These are phyloP conservation scores for Cyclanthera cordifolia DNA, from an alignment of 306 rosid species.

Conservation along the genomic window DNA sequence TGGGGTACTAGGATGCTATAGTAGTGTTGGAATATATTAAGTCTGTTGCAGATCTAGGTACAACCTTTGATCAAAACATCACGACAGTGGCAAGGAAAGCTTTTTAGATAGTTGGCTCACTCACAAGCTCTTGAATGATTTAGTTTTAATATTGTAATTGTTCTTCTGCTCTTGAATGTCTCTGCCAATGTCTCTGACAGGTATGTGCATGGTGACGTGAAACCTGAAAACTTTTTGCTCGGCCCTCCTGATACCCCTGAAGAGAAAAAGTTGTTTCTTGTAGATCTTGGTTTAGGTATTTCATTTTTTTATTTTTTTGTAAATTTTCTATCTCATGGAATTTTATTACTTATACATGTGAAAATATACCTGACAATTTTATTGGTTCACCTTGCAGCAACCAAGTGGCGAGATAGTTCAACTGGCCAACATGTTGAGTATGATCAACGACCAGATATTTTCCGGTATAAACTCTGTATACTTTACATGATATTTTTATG, in stretches of 20 bases:
- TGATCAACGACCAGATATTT: slow-evolving; percentile 44
- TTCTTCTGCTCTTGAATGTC: neutral
- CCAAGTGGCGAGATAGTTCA: slow-evolving; percentile 33
- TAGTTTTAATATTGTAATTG: neutral
- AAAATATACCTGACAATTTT: neutral
- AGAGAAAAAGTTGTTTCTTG: slow-evolving; percentile 41
- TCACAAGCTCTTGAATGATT: neutral
- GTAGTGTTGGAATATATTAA: neutral
- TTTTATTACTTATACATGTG: neutral
- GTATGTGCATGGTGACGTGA: slow-evolving; percentile 46
- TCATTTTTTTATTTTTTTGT: neutral
- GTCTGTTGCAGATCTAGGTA: neutral
- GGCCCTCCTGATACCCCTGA: slow-evolving; percentile 37
- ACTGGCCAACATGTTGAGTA: slow-evolving; percentile 42
- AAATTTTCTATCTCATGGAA: neutral
- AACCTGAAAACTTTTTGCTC: slow-evolving; percentile 43
- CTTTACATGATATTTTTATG: neutral
- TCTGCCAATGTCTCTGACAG: slow-evolving; percentile 19
- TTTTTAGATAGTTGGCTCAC: neutral
- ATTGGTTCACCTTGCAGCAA: slow-evolving; percentile 21
- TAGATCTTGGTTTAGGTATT: slow-evolving; percentile 43
- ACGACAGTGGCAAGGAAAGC: neutral
- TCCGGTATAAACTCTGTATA: slow-evolving; percentile 22
- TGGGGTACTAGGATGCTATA: slow-evolving; percentile 1
- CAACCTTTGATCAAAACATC: neutral